Evolutionary conservation across 2,329 filamentous ascomycete genomes (phyloP), one percentile per base, ranked within the genome.

Genomic region (Alternaria consortialis): DNA sequence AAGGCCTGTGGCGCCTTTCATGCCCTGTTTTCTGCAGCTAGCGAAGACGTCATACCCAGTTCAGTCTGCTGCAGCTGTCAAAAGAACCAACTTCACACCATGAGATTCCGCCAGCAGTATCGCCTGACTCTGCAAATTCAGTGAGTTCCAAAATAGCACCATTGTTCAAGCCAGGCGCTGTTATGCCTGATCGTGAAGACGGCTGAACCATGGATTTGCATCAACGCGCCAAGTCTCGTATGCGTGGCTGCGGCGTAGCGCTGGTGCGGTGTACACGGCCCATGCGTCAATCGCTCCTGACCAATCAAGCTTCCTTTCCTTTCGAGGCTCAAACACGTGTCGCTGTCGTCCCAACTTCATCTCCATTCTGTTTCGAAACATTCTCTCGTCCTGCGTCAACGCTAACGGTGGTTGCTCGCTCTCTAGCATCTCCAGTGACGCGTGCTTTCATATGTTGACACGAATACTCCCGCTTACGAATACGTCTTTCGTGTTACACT

Each of bases 21-120:
- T 76, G 71, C 74, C 76, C 68, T 77, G 76, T 74, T 79, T 77
- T 72, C 58, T 39, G 64, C 63, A 56, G 46, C 53, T 50, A 47
- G 53, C 52, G 25, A 53, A 53, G 61, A 74, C 73, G 72, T 74
- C 70, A 69, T 66, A 42, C 52, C 50, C 31, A 52, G 42, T 8
- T 13, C n/a, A 15, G 34, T 40, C 43, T 42, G 27, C 8, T 37
- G 37, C 20, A 44, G 37, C 29, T 34, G 23, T 36, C 53, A 40
- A n/a, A 27, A 44, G 27, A 31, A 12, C 31, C 42, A 52, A 25
- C 20, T 25, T 27, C 29, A n/a, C 32, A 15, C 25, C 9, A 17
- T 2, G 5, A 2, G 39, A 7, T 32, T 34, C 5, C 7, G 27
- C 13, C 27, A 6, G 17, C 23, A 17, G 32, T 7, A 17, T 4